Evolutionary conservation across 2,329 filamentous ascomycete species (phyloP).

Genomic region (Aspergillus sp.): DNA sequence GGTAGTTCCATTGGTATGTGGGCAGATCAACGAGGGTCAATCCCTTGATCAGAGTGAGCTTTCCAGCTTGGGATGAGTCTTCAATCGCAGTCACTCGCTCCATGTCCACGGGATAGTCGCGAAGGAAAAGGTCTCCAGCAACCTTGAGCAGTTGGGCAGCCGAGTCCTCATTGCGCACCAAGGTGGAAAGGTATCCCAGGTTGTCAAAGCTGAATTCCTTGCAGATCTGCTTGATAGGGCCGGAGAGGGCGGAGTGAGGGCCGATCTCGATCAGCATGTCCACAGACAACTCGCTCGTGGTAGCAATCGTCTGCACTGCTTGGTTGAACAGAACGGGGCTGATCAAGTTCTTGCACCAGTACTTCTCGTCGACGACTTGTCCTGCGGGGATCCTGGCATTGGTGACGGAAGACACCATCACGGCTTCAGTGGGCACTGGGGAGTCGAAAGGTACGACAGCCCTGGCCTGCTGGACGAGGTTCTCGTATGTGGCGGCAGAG

Average conservation of each 20-base stretch:
- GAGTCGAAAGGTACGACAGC: too few relatives aligned
- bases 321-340: conserved; percentile 32
- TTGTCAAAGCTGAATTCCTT: conserved; percentile 2
- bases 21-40: too few relatives aligned
- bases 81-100: too few relatives aligned
- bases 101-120: conserved; percentile 4
- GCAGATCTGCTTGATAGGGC: conserved; percentile 13
- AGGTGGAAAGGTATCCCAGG: neutral
- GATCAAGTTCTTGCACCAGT: conserved; percentile 38
- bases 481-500: too few relatives aligned
- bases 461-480: too few relatives aligned
- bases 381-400: too few relatives aligned
- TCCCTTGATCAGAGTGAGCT: too few relatives aligned
- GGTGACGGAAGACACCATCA: too few relatives aligned
- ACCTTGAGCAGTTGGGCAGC: neutral
- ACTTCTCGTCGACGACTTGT: conserved; percentile 10
- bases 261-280: conserved; percentile 18
- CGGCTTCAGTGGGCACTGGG: too few relatives aligned
- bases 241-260: conserved; percentile 21
- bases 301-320: conserved; percentile 10
- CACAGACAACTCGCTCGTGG: neutral
- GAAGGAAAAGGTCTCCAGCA: neutral
- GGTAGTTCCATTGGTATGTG: conserved; percentile 9
- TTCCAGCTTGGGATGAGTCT: too few relatives aligned
- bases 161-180: neutral